Evolutionary conservation across 2,329 filamentous ascomycete genomes (phyloP).

Genomic region (Teratosphaeria viscida): DNA sequence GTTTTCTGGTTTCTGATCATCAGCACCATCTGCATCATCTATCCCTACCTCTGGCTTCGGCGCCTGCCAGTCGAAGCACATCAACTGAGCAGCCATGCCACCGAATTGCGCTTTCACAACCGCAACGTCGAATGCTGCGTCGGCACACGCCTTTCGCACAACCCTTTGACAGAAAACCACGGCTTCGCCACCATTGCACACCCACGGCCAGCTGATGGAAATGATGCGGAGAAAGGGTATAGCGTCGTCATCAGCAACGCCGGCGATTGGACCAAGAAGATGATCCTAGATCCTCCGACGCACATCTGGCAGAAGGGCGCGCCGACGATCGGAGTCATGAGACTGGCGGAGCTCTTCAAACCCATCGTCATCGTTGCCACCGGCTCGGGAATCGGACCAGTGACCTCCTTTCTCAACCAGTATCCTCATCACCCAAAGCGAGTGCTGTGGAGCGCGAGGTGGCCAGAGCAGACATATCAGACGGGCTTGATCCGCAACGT

Average conservation of each 20-base stretch:
- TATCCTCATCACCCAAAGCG: slow-evolving; percentile 40
- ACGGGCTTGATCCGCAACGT: slow-evolving; percentile 46
- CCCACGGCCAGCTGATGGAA: slow-evolving; percentile 26
- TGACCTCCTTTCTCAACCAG: slow-evolving; percentile 50
- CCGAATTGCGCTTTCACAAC: slow-evolving; percentile 60
- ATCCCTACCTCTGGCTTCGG: slow-evolving; percentile 64
- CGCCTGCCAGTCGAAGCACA: slow-evolving; percentile 56
- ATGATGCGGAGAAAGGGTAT: slow-evolving; percentile 37
- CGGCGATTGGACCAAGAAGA: slow-evolving; percentile 61
- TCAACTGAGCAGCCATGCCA: slow-evolving; percentile 59
- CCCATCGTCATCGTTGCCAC: slow-evolving; percentile 58
- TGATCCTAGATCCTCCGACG: slow-evolving; percentile 52
- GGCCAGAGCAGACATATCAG: slow-evolving; percentile 54
- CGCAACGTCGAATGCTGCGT: slow-evolving; percentile 40
- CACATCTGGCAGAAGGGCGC: slow-evolving; percentile 59
- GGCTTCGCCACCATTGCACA: slow-evolving; percentile 64
- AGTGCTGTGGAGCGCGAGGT: slow-evolving; percentile 58
- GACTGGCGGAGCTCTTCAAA: slow-evolving; percentile 55
- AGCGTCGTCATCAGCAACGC: slow-evolving; percentile 62
- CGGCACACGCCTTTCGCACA: slow-evolving; percentile 14
- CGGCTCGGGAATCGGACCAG: slow-evolving; percentile 63
- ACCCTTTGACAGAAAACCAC: slow-evolving; percentile 54
- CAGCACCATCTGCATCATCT: slow-evolving; percentile 55
- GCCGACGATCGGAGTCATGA: slow-evolving; percentile 56
- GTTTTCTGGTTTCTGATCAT: slow-evolving; percentile 58